Evolutionary conservation across 2,329 filamentous ascomycete genomes (phyloP).

Genomic region (Sodiomyces alkalinus): DNA sequence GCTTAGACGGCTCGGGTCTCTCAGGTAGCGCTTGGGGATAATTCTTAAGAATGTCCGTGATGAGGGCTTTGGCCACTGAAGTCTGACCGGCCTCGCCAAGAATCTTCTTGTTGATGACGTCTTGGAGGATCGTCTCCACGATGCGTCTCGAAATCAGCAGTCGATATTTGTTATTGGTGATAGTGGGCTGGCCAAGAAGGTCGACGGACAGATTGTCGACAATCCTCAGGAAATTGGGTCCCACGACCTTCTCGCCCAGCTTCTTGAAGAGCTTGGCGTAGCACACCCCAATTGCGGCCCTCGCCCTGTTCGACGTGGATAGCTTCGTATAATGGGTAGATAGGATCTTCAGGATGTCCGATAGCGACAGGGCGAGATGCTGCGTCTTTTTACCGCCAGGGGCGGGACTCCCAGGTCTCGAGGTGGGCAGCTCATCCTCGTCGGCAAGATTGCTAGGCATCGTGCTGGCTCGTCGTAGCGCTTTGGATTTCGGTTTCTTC

Average conservation of each 20-base stretch:
- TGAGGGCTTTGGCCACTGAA: constrained; percentile 62
- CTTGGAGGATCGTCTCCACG: constrained; percentile 69
- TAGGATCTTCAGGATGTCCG: constrained; percentile 64
- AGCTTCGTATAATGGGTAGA: constrained; percentile 67
- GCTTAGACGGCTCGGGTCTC: constrained; percentile 75
- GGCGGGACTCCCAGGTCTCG: constrained; percentile 58
- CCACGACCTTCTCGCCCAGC: constrained; percentile 69
- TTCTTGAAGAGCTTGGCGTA: constrained; percentile 69
- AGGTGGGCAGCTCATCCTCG: constrained; percentile 50
- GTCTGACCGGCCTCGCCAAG: constrained; percentile 82
- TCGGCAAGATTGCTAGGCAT: constrained; percentile 48
- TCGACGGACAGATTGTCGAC: constrained; percentile 69
- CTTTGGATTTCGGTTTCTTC: constrained; percentile 53
- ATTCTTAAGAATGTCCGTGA: constrained; percentile 85
- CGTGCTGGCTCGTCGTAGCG: constrained; percentile 41
- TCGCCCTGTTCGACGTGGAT: constrained; percentile 63
- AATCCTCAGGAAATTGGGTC: constrained; percentile 68
- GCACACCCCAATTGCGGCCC: constrained; percentile 74
- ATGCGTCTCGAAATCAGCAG: constrained; percentile 74
- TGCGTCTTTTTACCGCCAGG: constrained; percentile 54
- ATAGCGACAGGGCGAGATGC: constrained; percentile 57
- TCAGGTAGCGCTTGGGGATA: constrained; percentile 85
- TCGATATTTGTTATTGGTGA: constrained; percentile 75
- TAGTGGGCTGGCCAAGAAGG: constrained; percentile 58
- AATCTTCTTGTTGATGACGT: constrained; percentile 65